These are phyloP conservation scores for Podila horticola DNA, from an alignment of 192 early-diverging fungal species.

Conservation along the genomic window DNA sequence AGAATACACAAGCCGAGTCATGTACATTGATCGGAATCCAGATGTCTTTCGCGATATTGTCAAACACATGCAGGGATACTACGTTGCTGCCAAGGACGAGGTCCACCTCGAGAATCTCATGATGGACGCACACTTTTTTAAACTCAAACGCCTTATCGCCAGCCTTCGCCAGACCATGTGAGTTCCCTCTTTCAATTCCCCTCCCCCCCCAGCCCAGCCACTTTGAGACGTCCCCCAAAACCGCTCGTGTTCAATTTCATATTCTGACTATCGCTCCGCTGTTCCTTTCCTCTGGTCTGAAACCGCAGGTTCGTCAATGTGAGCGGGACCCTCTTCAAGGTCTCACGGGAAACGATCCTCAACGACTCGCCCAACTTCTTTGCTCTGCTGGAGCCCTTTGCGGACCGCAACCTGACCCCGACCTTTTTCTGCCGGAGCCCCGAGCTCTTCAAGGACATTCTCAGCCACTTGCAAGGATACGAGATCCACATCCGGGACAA, in stretches of 20 bases:
- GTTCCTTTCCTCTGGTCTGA: neutral
- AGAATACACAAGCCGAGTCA: constrained; percentile 27
- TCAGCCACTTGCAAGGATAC: constrained; percentile 65
- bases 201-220: neutral
- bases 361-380: constrained; percentile 59
- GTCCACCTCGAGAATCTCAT: constrained; percentile 49
- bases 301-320: constrained; percentile 58
- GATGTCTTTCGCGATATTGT: constrained; percentile 63
- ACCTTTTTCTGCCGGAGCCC: constrained; percentile 58
- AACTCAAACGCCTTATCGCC: constrained; percentile 50
- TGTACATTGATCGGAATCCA: constrained; percentile 65
- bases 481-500: constrained; percentile 63
- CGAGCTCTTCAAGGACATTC: constrained; percentile 63
- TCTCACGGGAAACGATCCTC: constrained; percentile 55
- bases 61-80: constrained; percentile 65
- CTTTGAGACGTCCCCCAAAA: too few species aligned
- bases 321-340: constrained; percentile 62
- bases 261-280: neutral
- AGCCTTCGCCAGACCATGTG: constrained; percentile 53
- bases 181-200: neutral
- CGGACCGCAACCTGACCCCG: constrained; percentile 24
- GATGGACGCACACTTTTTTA: constrained; percentile 59
- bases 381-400: constrained; percentile 33
- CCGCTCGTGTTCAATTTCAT: neutral
- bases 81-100: constrained; percentile 55